These are phyloP conservation scores for Jatropha curcas DNA, from an alignment of 345 rosid genomes.

Conservation along the genomic window DNA sequence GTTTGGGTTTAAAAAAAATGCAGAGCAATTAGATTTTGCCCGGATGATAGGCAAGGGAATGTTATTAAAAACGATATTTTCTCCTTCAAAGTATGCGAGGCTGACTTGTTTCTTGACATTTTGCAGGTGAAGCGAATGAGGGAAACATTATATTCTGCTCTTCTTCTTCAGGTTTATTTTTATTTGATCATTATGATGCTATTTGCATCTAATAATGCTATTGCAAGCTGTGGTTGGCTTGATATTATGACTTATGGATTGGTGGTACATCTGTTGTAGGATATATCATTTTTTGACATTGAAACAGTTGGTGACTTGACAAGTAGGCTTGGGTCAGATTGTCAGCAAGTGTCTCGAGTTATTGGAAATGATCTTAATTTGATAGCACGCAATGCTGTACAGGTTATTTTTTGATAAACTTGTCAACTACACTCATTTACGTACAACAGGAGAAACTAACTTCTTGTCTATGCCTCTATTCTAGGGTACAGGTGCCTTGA, in stretches of 20 bases:
- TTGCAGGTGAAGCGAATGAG: conserved; percentile 93
- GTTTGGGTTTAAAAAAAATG: background rate
- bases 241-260: background rate
- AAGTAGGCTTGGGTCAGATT: conserved; percentile 97
- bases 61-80: background rate
- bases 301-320: conserved; percentile 98
- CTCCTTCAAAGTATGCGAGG: conserved; percentile 9
- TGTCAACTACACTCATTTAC: conserved; percentile 5
- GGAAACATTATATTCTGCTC: conserved; percentile 82
- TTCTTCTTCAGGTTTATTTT: conserved; percentile 77
- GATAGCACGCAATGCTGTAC: conserved; percentile 80
- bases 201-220: conserved; percentile 6
- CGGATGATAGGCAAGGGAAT: background rate
- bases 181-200: conserved; percentile 7
- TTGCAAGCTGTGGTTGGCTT: conserved; percentile 18
- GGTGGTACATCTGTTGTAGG: conserved; percentile 47
- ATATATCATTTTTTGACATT: conserved; percentile 86
- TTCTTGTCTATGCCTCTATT: conserved; percentile 30
- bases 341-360: conserved; percentile 96
- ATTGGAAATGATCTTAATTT: conserved; percentile 91
- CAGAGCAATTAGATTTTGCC: background rate
- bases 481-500: conserved; percentile 83
- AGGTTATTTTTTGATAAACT: conserved; percentile 49
- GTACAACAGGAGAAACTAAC: conserved; percentile 23
- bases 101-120: conserved; percentile 19